Percentiles rank a stretch among this genome's conserved stretches.
Evolutionary conservation across 805 yeast genomes (phyloP).

Genomic region (Blastobotrys muscicola): DNA sequence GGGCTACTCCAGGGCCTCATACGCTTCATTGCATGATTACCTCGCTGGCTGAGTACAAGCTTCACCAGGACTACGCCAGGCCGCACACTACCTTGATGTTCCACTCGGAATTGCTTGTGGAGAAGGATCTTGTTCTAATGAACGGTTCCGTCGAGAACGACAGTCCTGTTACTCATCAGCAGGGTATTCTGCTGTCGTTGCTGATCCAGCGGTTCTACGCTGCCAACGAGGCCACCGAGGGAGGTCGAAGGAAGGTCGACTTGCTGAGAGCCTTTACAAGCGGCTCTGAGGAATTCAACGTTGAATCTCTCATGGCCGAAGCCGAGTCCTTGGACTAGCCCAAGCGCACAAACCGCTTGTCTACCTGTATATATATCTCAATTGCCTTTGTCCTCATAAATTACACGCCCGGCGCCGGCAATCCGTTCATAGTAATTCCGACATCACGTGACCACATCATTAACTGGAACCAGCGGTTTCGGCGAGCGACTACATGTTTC

Average conservation of each 20-base stretch:
- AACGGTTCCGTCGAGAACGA: slow-evolving; percentile 76
- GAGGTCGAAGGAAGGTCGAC: slow-evolving; percentile 41
- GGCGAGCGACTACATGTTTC: neutral
- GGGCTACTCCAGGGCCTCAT: slow-evolving; percentile 78
- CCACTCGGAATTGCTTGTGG: slow-evolving; percentile 61
- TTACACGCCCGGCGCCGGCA: neutral
- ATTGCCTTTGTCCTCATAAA: neutral
- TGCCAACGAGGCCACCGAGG: slow-evolving; percentile 25
- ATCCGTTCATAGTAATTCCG: too few relatives aligned
- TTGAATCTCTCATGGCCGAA: slow-evolving; percentile 59
- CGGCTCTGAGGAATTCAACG: slow-evolving; percentile 57
- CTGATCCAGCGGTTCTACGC: slow-evolving; percentile 46
- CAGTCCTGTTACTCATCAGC: slow-evolving; percentile 53
- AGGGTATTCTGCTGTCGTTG: slow-evolving; percentile 57
- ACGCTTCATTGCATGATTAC: slow-evolving; percentile 89
- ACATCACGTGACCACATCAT: too few relatives aligned
- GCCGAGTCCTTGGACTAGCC: slow-evolving; percentile 57
- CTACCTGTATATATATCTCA: neutral
- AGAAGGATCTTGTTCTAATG: slow-evolving; percentile 65
- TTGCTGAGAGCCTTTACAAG: slow-evolving; percentile 59
- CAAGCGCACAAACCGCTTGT: neutral
- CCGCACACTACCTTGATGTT: slow-evolving; percentile 89
- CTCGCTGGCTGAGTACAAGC: slow-evolving; percentile 81
- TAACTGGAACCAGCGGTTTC: neutral
- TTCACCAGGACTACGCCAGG: slow-evolving; percentile 84